phyloP scores from a whole-genome alignment of 805 yeast genomes.

The Maudiozyma serrabonitensis region DNA sequence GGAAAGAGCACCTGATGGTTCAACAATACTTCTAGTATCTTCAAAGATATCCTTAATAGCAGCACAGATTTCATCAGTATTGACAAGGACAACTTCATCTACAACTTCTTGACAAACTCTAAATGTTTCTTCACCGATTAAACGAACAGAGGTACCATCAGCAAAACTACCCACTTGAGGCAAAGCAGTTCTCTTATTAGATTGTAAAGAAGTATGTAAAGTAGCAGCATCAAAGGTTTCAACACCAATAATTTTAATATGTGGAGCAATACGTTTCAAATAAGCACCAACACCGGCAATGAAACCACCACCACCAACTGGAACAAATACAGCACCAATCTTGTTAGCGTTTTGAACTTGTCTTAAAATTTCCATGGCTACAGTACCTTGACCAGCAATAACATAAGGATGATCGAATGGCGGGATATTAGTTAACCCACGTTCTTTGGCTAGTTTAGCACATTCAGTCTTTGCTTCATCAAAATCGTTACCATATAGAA shows the following conservation, averaged over 20 bases:
- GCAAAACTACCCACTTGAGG: constrained; percentile 90
- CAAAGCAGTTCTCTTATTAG: constrained; percentile 46
- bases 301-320: constrained; percentile 97
- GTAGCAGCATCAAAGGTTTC: constrained; percentile 96
- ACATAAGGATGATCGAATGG: constrained; percentile 98
- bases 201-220: constrained; percentile 59
- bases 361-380: constrained; percentile 84
- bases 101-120: constrained; percentile 65
- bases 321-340: constrained; percentile 78
- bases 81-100: constrained; percentile 81
- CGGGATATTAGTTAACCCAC: constrained; percentile 84
- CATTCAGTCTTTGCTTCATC: constrained; percentile 94
- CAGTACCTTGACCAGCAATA: constrained; percentile 98
- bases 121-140: constrained; percentile 86
- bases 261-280: constrained; percentile 94
- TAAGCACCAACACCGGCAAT: constrained; percentile 87
- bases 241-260: constrained; percentile 88
- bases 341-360: constrained; percentile 61
- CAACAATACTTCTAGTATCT: constrained; percentile 88
- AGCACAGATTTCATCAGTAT: constrained; percentile 92
- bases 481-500: constrained; percentile 85
- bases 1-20: constrained; percentile 94
- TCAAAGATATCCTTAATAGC: constrained; percentile 95
- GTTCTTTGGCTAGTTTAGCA: constrained; percentile 51
- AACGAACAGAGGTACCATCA: constrained; percentile 94